Conservation (phyloP, 495 filamentous ascomycete species). For the Penicillium pulvis region DNA sequence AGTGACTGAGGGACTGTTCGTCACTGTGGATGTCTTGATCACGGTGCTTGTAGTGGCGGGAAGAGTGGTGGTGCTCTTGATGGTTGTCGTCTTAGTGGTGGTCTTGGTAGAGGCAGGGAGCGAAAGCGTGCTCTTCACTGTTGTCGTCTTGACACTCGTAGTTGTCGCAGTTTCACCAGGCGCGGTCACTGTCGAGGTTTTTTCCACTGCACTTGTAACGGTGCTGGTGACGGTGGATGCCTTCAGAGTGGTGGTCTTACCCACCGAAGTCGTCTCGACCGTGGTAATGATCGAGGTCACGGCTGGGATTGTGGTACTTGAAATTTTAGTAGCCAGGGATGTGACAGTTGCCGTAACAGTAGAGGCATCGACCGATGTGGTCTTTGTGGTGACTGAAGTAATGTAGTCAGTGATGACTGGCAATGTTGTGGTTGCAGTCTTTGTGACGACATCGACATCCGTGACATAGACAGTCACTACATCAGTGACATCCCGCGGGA, state of each 20-base stretch:
- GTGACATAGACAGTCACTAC: slow-evolving; percentile 10
- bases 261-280: slow-evolving; percentile 7
- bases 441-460: slow-evolving; percentile 1
- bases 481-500: background rate
- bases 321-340: slow-evolving; percentile 3
- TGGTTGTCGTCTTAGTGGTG: slow-evolving; percentile 5
- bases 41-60: slow-evolving; percentile 13
- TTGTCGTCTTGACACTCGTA: slow-evolving; percentile 7
- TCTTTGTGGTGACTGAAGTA: slow-evolving; percentile 11
- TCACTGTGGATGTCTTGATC: slow-evolving; percentile 14
- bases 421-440: slow-evolving; percentile 5
- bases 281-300: background rate
- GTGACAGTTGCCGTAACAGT: slow-evolving; percentile 11
- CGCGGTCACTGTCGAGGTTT: slow-evolving; percentile 1
- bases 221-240: slow-evolving; percentile 10
- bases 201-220: background rate
- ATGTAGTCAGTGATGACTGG: slow-evolving; percentile 1
- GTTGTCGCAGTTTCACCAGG: slow-evolving; percentile 7
- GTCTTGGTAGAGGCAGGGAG: slow-evolving; percentile 4
- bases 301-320: slow-evolving; percentile 7
- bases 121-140: slow-evolving; percentile 9
- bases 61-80: slow-evolving; percentile 15
- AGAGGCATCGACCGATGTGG: slow-evolving; percentile 1
- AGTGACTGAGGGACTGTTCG: slow-evolving; percentile 12
- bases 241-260: slow-evolving; percentile 13